Conservation (phyloP, 139 green algal species). For the Tetraselmis chui region DNA sequence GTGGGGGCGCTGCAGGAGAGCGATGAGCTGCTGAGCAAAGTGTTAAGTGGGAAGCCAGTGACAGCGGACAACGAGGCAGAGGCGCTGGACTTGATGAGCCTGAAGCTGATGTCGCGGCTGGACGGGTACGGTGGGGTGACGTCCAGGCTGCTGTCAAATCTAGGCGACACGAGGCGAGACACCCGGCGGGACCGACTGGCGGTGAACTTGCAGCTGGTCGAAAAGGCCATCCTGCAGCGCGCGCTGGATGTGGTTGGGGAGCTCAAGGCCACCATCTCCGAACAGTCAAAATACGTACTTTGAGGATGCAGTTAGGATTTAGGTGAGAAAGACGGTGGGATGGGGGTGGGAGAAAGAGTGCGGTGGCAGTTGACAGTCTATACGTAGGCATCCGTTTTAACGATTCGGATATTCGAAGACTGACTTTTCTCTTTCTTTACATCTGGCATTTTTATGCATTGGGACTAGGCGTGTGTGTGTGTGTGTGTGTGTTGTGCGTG, state of each 20-base stretch:
- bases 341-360: too few species aligned
- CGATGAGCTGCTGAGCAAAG: not conserved
- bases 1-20: not conserved
- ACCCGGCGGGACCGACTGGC: not conserved
- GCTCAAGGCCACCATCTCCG: not conserved
- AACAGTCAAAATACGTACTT: not conserved
- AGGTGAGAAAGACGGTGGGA: too few species aligned
- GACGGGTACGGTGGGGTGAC: not conserved
- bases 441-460: too few species aligned
- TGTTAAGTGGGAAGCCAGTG: not conserved
- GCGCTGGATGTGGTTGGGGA: not conserved
- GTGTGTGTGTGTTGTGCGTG: too few species aligned
- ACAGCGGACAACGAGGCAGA: not conserved
- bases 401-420: too few species aligned
- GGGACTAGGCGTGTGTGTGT: too few species aligned
- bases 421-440: too few species aligned
- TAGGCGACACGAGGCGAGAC: not conserved
- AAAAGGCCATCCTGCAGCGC: not conserved
- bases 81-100: not conserved
- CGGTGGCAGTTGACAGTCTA: too few species aligned
- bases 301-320: too few species aligned
- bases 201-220: not conserved
- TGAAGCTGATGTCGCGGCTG: not conserved
- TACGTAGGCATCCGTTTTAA: too few species aligned
- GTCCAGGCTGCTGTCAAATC: not conserved